phyloP scores from a whole-genome alignment of 441 rosid genomes.

The Eruca vesicaria region DNA sequence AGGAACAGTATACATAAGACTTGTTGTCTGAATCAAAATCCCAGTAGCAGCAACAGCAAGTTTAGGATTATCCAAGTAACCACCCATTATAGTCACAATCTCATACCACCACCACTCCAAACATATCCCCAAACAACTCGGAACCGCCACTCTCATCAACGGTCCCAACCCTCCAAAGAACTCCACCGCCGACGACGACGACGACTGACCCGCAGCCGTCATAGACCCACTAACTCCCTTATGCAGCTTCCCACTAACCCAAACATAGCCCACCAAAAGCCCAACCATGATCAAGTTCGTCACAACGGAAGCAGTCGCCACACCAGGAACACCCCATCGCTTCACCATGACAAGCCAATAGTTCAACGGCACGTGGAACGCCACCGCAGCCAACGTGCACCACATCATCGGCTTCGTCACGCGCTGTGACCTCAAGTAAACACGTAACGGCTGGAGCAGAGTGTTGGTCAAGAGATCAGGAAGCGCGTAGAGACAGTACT shows the following conservation, averaged over 20 bases:
- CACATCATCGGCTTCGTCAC: conserved; percentile 95
- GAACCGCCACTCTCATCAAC: conserved; percentile 79
- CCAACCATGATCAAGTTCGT: conserved; percentile 81
- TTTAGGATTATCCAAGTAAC: conserved; percentile 84
- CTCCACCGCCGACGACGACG: conserved; percentile 14
- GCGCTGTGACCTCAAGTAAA: conserved; percentile 73
- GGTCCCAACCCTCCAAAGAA: conserved; percentile 66
- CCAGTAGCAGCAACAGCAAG: conserved; percentile 93
- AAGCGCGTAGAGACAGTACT: conserved; percentile 75
- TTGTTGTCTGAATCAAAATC: conserved; percentile 92
- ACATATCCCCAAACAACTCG: conserved; percentile 94
- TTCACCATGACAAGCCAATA: conserved; percentile 56
- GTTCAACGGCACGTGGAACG: conserved; percentile 84
- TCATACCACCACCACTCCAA: conserved; percentile 99
- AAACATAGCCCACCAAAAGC: conserved; percentile 76
- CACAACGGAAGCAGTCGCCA: conserved; percentile 88
- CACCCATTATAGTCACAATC: conserved; percentile 85
- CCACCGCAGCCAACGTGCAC: conserved; percentile 75
- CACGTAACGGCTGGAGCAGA: conserved; percentile 77
- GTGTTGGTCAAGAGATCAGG: conserved; percentile 91
- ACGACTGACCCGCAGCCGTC: conserved; percentile 21
- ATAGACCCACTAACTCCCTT: conserved; percentile 34
- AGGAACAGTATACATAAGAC: conserved; percentile 97
- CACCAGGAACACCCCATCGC: conserved; percentile 83
- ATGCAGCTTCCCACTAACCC: conserved; percentile 55